A percentile compares a stretch with the other conserved stretches of the same genome.
Evolutionary conservation across 2,329 filamentous ascomycete genomes (phyloP).

Genomic region (Chaetomium strumarium): DNA sequence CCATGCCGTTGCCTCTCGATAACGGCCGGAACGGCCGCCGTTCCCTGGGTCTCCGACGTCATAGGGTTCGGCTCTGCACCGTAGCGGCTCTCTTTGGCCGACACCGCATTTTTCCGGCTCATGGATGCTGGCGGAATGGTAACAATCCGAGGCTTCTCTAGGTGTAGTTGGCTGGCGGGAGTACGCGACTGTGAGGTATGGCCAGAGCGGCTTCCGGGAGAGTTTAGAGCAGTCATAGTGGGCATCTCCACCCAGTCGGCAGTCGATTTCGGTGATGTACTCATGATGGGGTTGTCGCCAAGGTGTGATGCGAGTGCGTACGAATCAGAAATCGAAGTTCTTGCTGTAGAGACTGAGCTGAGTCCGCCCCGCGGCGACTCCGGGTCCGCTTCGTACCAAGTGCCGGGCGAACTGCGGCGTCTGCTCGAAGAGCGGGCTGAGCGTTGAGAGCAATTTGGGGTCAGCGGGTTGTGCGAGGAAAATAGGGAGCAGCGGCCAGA

Average conservation of each 20-base stretch:
- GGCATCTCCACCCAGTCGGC: background rate
- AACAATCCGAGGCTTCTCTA: conserved; percentile 20
- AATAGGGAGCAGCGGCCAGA: conserved; percentile 30
- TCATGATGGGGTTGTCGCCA: background rate
- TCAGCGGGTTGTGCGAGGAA: conserved; percentile 22
- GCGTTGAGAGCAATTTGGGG: conserved; percentile 8
- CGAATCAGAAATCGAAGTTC: conserved; percentile 5
- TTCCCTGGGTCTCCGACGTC: background rate
- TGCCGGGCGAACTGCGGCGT: conserved; percentile 7
- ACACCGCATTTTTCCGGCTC: conserved; percentile 12
- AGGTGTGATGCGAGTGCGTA: background rate
- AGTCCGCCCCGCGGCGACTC: conserved; percentile 3
- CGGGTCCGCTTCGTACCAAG: conserved; percentile 22
- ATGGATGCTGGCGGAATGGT: conserved; percentile 19
- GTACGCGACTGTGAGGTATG: conserved; percentile 11
- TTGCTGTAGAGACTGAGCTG: background rate
- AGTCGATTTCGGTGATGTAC: background rate
- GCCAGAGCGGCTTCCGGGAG: background rate
- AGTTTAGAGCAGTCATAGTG: background rate
- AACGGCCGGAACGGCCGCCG: background rate
- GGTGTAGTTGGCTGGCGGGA: conserved; percentile 7
- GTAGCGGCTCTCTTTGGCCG: conserved; percentile 3
- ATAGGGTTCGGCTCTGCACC: background rate
- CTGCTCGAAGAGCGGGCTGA: conserved; percentile 12
- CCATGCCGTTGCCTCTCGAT: background rate